A percentile compares a stretch with the other conserved stretches of the same genome.
phyloP scores from a whole-genome alignment of 441 rosid species.

The Syzygium malaccense region DNA sequence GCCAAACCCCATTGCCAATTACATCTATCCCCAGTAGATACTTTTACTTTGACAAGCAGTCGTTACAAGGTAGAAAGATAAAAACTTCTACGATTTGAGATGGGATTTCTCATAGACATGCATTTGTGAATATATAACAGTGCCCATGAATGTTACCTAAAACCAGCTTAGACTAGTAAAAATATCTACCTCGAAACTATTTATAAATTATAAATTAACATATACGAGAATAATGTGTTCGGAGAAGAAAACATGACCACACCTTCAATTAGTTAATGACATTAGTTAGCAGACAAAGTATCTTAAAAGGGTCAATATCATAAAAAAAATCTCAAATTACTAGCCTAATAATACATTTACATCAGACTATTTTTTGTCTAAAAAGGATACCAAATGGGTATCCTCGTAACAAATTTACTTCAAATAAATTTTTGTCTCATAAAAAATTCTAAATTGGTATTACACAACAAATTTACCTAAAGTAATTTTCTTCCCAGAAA shows the following conservation, averaged over 20 bases:
- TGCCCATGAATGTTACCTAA: not conserved
- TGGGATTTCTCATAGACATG: not conserved
- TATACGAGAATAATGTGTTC: no score
- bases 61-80: not conserved
- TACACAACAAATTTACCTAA: not conserved
- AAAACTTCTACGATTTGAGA: not conserved
- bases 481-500: fast-evolving
- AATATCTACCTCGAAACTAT: not conserved
- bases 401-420: not conserved
- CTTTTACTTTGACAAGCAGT: not conserved
- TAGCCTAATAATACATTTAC: not conserved
- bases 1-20: not conserved
- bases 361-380: not conserved
- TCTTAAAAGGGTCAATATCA: not conserved
- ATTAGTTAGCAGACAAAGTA: no score
- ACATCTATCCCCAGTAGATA: not conserved
- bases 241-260: not conserved
- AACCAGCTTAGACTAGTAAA: not conserved
- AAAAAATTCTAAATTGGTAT: fast-evolving
- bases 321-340: not conserved
- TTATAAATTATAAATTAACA: not conserved
- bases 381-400: fast-evolving
- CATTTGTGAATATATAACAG: not conserved
- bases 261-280: not conserved
- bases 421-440: not conserved